Evolutionary conservation across 805 yeast genomes (phyloP), one percentile per base, ranked within the genome.

Genomic region (Ogataea philodendri): DNA sequence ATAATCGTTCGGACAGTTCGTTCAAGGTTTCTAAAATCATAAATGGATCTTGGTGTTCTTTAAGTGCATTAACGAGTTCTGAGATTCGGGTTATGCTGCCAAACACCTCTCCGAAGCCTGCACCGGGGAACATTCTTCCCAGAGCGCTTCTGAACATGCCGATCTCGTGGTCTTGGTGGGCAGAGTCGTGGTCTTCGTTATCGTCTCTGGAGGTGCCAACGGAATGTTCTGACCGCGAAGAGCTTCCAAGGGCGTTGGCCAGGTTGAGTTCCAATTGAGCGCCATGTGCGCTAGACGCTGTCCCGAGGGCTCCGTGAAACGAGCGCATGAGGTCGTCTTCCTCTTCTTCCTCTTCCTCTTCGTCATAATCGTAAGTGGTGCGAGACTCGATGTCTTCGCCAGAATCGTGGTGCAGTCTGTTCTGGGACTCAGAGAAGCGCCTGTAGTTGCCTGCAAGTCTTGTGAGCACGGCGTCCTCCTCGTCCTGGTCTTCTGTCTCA

Each of bases 1-100:
- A 62, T 7, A 84, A 51, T 31, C 74, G 60, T 44, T 78, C 84
- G 16, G 82, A 72, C 14, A 84, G 56, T 51, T 82, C 85, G 44
- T 72, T 78, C 33, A 84, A 59, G 3, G 80, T 72, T 50, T 82
- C 89, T 49, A 80, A 55, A 2, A 83, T 68, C 13, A 79, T 44
- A 49, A 67, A 82, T 0, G 86, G 70, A 49, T 81, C 84, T 2
- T 72, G 78, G 9, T 70, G 61, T 28, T 63, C 66, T 22, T 55
- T 55, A 22, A 74, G 51, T 23, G 64, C 66, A 9, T 58, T 51
- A 2, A 71, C 53, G 19, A 73, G 50, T 5, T 36, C 48, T 2
- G 52, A 36, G 5, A 60, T 49, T 19, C 49, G 45, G 2, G 49
- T 32, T 10, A 45, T 31, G 5, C 49, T 49, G 10, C 54, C 52